Percentiles rank a stretch among this genome's conserved stretches.
Evolutionary conservation across 371 early-diverging fungal genomes (phyloP).

Genomic region (Actinomortierella ambigua): DNA sequence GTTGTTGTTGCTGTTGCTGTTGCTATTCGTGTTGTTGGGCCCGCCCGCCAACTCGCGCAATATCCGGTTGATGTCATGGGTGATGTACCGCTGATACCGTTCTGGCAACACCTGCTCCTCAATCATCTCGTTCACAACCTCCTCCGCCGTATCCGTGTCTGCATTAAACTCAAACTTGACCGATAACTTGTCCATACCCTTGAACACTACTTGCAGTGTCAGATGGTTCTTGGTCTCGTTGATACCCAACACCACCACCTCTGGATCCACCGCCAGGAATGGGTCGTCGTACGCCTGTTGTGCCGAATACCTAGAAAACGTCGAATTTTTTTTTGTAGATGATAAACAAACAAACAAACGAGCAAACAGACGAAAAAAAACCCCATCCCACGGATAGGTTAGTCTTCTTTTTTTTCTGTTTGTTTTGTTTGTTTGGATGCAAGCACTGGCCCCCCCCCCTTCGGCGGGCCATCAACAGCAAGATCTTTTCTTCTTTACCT

Average conservation of each 20-base stretch:
- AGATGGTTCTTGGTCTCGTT: conserved; percentile 69
- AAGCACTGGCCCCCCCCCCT: too few relatives aligned
- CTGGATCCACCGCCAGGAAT: conserved; percentile 82
- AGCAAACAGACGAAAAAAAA: too few relatives aligned
- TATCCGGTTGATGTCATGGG: conserved; percentile 85
- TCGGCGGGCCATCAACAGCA: too few relatives aligned
- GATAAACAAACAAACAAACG: too few relatives aligned
- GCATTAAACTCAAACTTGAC: conserved; percentile 91
- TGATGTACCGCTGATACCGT: conserved; percentile 77
- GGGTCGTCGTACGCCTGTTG: conserved; percentile 81
- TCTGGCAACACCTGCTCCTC: conserved; percentile 79
- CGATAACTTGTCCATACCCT: conserved; percentile 78
- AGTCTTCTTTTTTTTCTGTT: not conserved
- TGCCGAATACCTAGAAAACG: conserved; percentile 66
- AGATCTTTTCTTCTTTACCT: conserved; percentile 46
- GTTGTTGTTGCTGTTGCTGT: too few relatives aligned
- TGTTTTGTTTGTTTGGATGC: not conserved
- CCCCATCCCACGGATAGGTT: not conserved
- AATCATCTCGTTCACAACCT: conserved; percentile 92
- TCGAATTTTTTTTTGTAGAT: too few relatives aligned
- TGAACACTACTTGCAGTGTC: conserved; percentile 81
- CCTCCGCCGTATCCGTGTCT: conserved; percentile 88
- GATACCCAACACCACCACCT: conserved; percentile 68
- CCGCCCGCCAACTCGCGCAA: conserved; percentile 72
- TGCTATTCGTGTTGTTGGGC: too few relatives aligned